These are phyloP conservation scores for Hyaloscypha bicolor DNA, from an alignment of 495 filamentous ascomycete species.

Conservation along the genomic window DNA sequence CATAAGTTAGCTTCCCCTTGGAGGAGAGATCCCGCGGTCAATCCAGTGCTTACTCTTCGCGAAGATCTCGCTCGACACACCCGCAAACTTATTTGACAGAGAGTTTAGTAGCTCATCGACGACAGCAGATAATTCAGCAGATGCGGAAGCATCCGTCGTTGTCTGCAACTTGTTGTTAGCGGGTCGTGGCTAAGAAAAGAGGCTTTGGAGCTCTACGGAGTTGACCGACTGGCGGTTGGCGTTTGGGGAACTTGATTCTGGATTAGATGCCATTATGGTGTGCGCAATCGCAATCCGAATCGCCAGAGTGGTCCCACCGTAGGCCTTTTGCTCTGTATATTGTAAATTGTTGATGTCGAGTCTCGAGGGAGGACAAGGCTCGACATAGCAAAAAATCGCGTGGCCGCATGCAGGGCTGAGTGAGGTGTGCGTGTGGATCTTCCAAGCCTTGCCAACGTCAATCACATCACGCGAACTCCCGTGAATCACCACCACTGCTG, in stretches of 20 bases:
- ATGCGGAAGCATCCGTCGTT: constrained; percentile 18
- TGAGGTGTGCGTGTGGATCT: not conserved
- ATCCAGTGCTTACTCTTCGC: constrained; percentile 68
- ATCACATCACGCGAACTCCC: constrained; percentile 7
- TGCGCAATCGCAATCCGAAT: not conserved
- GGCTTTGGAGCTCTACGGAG: constrained; percentile 14
- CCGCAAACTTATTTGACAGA: constrained; percentile 80
- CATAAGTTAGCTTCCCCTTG: not conserved
- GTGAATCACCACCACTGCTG: not conserved
- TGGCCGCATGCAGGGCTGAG: constrained; percentile 10
- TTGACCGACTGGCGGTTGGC: constrained; percentile 17
- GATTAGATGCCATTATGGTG: constrained; percentile 9
- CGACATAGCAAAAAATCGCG: no score
- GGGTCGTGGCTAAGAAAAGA: constrained; percentile 27
- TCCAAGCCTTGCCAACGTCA: constrained; percentile 10
- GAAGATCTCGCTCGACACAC: constrained; percentile 81
- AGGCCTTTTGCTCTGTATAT: not conserved
- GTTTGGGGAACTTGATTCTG: constrained; percentile 14
- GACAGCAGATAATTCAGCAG: constrained; percentile 70
- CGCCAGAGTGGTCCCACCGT: not conserved
- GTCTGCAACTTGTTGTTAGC: constrained; percentile 39
- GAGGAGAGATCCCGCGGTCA: not conserved
- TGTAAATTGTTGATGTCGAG: not conserved
- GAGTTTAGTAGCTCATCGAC: constrained; percentile 86
- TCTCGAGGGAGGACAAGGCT: constrained; percentile 1